These are phyloP conservation scores for Euphorbia schlechtendalii DNA, from an alignment of 441 rosid genomes.

Conservation along the genomic window DNA sequence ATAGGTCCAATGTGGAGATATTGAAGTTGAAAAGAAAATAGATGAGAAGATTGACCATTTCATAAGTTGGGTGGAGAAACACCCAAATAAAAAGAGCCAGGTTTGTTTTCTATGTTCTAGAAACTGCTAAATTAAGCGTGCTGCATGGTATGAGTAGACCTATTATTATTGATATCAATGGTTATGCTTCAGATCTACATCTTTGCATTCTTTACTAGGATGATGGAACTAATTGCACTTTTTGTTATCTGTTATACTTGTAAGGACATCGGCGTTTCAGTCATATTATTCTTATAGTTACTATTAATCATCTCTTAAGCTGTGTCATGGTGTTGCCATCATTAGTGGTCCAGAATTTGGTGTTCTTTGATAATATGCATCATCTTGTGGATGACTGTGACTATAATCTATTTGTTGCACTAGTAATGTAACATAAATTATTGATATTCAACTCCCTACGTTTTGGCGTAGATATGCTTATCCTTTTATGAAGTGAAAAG, in stretches of 20 bases:
- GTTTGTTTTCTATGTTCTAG: constrained; percentile 23
- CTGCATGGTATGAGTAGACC: neutral
- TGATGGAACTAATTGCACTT: too few relatives aligned
- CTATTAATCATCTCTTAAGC: neutral
- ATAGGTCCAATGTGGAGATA: constrained; percentile 87
- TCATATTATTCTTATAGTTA: neutral
- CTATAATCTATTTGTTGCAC: neutral
- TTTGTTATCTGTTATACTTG: neutral
- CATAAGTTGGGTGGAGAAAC: constrained; percentile 86
- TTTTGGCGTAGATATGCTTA: constrained; percentile 60
- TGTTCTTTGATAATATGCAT: neutral
- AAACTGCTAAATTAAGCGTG: neutral
- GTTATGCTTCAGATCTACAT: neutral
- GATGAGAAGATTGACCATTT: constrained; percentile 93
- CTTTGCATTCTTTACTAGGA: neutral
- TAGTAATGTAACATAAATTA: neutral
- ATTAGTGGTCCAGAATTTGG: neutral
- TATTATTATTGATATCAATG: neutral
- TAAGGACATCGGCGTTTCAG: neutral
- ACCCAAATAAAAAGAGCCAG: constrained; percentile 93
- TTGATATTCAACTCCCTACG: constrained; percentile 10
- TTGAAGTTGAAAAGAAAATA: constrained; percentile 80
- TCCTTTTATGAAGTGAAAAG: constrained; percentile 86
- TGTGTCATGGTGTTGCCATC: neutral
- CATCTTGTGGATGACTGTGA: neutral